A percentile compares a stretch with the other conserved stretches of the same genome.
These are phyloP conservation scores for Lithohypha guttulata DNA, from an alignment of 2,329 filamentous ascomycete species.

Conservation along the genomic window DNA sequence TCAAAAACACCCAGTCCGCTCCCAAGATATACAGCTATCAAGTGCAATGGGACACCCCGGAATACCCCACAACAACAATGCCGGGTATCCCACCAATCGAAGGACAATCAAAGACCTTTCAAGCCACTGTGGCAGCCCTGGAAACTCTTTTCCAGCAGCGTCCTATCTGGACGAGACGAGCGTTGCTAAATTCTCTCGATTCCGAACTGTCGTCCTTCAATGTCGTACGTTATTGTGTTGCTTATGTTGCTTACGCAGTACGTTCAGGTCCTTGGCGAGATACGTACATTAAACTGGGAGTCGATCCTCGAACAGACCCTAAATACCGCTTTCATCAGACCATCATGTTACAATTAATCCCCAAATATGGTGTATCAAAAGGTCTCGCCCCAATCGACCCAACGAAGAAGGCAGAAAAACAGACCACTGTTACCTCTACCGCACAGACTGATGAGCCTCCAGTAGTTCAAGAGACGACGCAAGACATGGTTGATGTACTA, in stretches of 20 bases:
- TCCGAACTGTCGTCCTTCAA: slow-evolving; percentile 38
- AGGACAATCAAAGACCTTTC: slow-evolving; percentile 40
- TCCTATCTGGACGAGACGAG: slow-evolving; percentile 78
- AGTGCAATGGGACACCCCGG: slow-evolving; percentile 50
- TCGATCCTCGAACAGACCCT: slow-evolving; percentile 71
- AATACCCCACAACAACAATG: slow-evolving; percentile 43
- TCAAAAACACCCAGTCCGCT: slow-evolving; percentile 46
- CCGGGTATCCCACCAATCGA: slow-evolving; percentile 11
- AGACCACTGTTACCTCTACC: too few species aligned
- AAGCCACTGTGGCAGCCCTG: slow-evolving; percentile 54
- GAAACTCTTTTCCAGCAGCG: slow-evolving; percentile 57
- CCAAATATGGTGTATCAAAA: slow-evolving; percentile 25
- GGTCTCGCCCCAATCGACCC: slow-evolving; percentile 12
- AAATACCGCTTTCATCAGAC: slow-evolving; percentile 78
- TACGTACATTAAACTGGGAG: slow-evolving; percentile 69
- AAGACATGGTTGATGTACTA: not conserved
- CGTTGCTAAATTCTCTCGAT: slow-evolving; percentile 60
- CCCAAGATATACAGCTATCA: slow-evolving; percentile 50
- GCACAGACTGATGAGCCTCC: not conserved
- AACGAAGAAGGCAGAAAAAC: slow-evolving; percentile 16
- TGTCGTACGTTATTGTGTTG: slow-evolving; percentile 61
- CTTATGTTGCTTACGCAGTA: slow-evolving; percentile 86
- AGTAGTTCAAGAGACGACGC: not conserved
- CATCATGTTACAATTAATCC: slow-evolving; percentile 65
- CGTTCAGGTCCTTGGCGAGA: slow-evolving; percentile 86